Base-by-base conservation (phyloP, 1,284 basidiomycete species). In the Ganoderma sinense region DNA sequence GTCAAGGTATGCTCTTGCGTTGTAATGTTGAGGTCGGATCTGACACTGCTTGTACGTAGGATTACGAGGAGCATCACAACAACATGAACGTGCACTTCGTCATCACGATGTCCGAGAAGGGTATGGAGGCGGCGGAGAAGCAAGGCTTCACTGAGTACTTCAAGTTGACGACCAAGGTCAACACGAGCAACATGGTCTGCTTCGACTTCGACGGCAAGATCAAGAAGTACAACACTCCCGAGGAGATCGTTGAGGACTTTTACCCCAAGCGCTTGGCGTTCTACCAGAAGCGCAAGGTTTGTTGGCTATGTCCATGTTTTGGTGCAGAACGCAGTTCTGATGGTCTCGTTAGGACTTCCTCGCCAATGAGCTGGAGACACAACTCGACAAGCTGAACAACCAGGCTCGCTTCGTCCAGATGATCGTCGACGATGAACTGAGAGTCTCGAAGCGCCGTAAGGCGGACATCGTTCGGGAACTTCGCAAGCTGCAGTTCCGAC, bases 201-300 rank as follows among this genome's bases (percentile, higher is more conserved):
- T 99, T 99, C 81, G 97, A 99, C 81, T 89, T 95, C 73, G 93
- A 97, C 39, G 94, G 96, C 77, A 98, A 98, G 85, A 98, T 99
- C 84, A 96, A 93, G 84, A 98, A 93, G 83, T 99, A 99, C 81
- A 83, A 88, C 26, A 89, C 92, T 2, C 91, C 98, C 0, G 97
- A 99, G 79, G 94, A 97, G 77, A 96, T 99, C 70, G 82, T 99
- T 64, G 91, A 95, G 71, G 97, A 98, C 64, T 99, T 98, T 80
- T 99, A 95, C 81, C 93, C 95, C 56, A 85, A 93, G 73, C 91
- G 98, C 26, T 83, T 99, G 70, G 91, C 94, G 66, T 97, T 90
- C 82, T 99, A 98, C 79, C 95, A 97, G 82, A 94, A 96, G 76
- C 93, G 97, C 80, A 99, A 99, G 88, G 96, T 94, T 68, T 23